These are phyloP conservation scores for Aspergillus uvarum DNA, from an alignment of 2,329 filamentous ascomycete species.

Conservation along the genomic window DNA sequence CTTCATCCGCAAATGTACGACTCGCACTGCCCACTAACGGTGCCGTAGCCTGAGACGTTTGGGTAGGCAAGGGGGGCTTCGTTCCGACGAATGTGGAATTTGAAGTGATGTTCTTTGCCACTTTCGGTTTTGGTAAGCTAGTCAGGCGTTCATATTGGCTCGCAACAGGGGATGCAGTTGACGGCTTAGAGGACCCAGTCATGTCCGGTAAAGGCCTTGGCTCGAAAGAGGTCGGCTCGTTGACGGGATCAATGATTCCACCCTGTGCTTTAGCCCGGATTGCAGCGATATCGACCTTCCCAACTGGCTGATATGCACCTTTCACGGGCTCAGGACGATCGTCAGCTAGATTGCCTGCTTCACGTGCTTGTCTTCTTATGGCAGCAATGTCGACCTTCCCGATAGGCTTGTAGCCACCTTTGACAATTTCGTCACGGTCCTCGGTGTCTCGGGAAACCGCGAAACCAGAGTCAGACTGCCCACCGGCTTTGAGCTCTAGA, in stretches of 20 bases:
- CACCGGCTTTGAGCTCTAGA: constrained; percentile 74
- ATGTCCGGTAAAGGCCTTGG: constrained; percentile 47
- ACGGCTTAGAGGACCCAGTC: constrained; percentile 61
- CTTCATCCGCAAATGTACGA: constrained; percentile 90
- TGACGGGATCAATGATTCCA: constrained; percentile 39
- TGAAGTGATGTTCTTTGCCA: constrained; percentile 82
- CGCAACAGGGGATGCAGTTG: constrained; percentile 77
- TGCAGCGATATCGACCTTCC: constrained; percentile 95
- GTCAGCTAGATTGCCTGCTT: constrained; percentile 58
- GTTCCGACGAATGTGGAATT: constrained; percentile 77
- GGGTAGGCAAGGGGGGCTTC: constrained; percentile 77
- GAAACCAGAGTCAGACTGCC: constrained; percentile 58
- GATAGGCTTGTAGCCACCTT: constrained; percentile 85
- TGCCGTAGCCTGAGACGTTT: constrained; percentile 61
- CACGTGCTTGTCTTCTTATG: constrained; percentile 71
- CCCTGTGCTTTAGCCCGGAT: constrained; percentile 82
- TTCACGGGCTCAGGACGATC: constrained; percentile 83
- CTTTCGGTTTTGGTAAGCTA: constrained; percentile 88
- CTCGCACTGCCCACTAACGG: constrained; percentile 72
- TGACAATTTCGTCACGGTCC: constrained; percentile 64
- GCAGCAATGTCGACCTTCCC: constrained; percentile 98
- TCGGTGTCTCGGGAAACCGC: constrained; percentile 49
- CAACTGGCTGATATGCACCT: constrained; percentile 89
- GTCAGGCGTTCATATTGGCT: constrained; percentile 74
- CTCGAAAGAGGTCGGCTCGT: constrained; percentile 45